Conservation (phyloP, 2,329 filamentous ascomycete genomes). For the Elsinoe perseae region DNA sequence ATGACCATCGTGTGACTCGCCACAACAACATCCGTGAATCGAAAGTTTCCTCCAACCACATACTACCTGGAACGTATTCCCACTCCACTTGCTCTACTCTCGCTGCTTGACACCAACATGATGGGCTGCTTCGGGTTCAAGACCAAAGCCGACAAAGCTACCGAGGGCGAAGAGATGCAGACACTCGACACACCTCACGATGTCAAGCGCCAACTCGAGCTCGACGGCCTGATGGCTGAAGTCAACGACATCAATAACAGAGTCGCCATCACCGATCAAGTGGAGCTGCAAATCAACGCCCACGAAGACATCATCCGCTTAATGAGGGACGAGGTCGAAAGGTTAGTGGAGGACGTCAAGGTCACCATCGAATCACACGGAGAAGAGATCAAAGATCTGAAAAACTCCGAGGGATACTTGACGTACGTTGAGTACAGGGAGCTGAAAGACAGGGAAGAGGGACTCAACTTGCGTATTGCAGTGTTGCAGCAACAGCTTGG, state of each 20-base stretch:
- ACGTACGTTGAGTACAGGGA: not conserved
- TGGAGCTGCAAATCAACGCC: not conserved
- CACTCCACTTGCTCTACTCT: not conserved
- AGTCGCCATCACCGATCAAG: not conserved
- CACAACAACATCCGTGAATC: not conserved
- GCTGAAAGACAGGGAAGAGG: not conserved
- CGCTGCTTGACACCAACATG: not conserved
- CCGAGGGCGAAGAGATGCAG: not conserved
- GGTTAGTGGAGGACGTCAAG: not conserved
- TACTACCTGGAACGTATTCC: not conserved
- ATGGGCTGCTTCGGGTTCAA: not conserved
- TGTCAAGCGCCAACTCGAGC: not conserved
- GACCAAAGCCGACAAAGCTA: not conserved
- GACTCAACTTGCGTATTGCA: not conserved
- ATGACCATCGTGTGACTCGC: not conserved
- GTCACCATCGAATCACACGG: not conserved
- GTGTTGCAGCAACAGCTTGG: not conserved
- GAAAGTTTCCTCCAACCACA: not conserved
- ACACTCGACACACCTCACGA: not conserved
- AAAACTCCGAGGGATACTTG: not conserved
- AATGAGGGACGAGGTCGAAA: not conserved
- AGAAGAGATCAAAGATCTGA: not conserved
- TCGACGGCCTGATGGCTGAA: not conserved
- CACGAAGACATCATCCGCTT: not conserved
- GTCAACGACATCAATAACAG: not conserved